These are phyloP conservation scores for Salvia miltiorrhiza DNA, from an alignment of 257 asterid species.

Conservation along the genomic window DNA sequence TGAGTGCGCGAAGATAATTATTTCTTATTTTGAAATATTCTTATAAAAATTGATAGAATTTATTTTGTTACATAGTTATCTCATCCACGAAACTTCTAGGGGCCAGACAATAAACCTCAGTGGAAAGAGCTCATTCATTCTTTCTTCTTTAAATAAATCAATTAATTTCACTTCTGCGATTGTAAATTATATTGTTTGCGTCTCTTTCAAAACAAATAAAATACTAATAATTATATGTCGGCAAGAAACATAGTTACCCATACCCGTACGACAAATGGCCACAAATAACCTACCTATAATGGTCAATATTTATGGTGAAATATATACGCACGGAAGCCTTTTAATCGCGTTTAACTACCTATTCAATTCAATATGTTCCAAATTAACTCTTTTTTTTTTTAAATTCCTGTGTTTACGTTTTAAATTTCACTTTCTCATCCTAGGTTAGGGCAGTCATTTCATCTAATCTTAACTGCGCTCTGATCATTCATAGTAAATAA, in stretches of 20 bases:
- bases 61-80: no score
- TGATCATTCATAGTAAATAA: neutral
- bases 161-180: neutral
- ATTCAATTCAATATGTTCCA: neutral
- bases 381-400: neutral
- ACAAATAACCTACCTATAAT: neutral
- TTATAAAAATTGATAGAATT: no score
- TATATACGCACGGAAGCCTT: neutral
- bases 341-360: neutral
- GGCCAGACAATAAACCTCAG: neutral
- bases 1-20: no score
- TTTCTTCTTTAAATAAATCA: no score
- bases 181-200: neutral
- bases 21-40: no score
- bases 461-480: neutral
- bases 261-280: neutral
- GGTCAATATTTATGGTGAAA: neutral
- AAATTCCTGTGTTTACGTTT: no score
- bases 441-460: no score
- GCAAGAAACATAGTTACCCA: neutral
- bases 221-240: neutral
- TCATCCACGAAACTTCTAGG: neutral
- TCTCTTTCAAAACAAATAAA: neutral
- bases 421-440: no score
- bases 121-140: neutral